Evolutionary conservation across 1,284 basidiomycete species (phyloP).

Genomic region (Wolfiporia cocos): DNA sequence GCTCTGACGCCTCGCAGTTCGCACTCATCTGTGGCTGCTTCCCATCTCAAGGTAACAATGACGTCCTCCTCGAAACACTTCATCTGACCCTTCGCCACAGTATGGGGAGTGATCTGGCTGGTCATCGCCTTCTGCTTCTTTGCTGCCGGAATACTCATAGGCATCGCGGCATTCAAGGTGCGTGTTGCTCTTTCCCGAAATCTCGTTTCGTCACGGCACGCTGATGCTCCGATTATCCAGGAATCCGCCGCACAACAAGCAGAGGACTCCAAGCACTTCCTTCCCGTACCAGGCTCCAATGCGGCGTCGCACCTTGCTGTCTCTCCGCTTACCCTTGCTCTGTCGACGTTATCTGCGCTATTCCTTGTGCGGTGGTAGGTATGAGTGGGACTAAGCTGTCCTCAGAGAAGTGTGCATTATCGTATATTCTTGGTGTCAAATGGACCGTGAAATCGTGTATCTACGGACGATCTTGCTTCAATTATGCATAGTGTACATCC

Average conservation of each 20-base stretch:
- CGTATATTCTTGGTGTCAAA: not conserved
- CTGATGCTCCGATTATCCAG: conserved; percentile 26
- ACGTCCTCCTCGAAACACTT: too few species aligned
- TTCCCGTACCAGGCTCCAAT: conserved; percentile 54
- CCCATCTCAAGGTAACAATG: conserved; percentile 53
- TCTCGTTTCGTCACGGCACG: not conserved
- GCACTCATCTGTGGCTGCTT: conserved; percentile 83
- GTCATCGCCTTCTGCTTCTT: conserved; percentile 81
- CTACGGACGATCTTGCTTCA: too few species aligned
- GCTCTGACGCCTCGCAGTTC: conserved; percentile 88
- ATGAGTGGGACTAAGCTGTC: too few species aligned
- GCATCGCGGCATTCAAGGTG: conserved; percentile 84
- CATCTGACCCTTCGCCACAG: too few species aligned
- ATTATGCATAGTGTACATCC: too few species aligned
- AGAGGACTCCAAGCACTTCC: conserved; percentile 44
- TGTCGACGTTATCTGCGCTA: not conserved
- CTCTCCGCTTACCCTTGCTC: not conserved
- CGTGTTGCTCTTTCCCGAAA: conserved; percentile 9
- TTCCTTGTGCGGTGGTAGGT: not conserved
- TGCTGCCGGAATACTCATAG: conserved; percentile 75
- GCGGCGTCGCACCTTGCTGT: not conserved
- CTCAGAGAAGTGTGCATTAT: not conserved
- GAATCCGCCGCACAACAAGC: conserved; percentile 50
- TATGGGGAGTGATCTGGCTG: conserved; percentile 91
- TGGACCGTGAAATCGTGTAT: too few species aligned